A percentile compares a stretch with the other conserved stretches of the same genome.
Conservation (phyloP, 2,329 filamentous ascomycete species). For the Chaetomiaceae sp. region DNA sequence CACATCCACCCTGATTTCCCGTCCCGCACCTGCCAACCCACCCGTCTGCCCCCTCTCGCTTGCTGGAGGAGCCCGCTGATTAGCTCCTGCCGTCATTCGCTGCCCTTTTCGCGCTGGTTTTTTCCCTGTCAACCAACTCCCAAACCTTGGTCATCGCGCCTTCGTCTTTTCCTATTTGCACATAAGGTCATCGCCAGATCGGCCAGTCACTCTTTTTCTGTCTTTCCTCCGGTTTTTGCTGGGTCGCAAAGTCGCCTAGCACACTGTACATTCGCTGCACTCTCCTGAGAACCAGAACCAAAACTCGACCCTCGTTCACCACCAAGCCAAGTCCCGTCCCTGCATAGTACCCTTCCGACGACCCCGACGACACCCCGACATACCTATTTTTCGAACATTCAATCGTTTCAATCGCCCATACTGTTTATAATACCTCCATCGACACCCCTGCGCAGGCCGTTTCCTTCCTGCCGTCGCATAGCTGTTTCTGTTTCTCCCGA, state of each 20-base stretch:
- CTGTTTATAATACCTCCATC: not conserved
- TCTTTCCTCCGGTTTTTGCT: not conserved
- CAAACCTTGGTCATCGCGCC: constrained; percentile 6
- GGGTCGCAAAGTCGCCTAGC: constrained; percentile 1
- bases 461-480: constrained; percentile 1
- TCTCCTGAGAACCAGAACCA: not conserved
- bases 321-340: too few relatives aligned
- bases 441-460: not conserved
- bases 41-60: not conserved
- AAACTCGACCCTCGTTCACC: constrained; percentile 11
- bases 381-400: not conserved
- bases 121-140: constrained; percentile 10
- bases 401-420: not conserved
- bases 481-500: constrained; percentile 4
- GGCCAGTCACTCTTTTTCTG: constrained; percentile 18
- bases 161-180: constrained; percentile 4
- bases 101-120: not conserved
- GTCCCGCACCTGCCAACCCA: constrained; percentile 4
- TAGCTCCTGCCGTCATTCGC: constrained; percentile 10
- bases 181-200: constrained; percentile 8
- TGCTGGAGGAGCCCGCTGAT: not conserved
- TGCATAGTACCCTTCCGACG: not conserved
- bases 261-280: constrained; percentile 12
- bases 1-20: constrained; percentile 16
- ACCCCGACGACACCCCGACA: not conserved